Base-by-base conservation (phyloP, 2,329 filamentous ascomycete species). In the Fusarium verrucosum region DNA sequence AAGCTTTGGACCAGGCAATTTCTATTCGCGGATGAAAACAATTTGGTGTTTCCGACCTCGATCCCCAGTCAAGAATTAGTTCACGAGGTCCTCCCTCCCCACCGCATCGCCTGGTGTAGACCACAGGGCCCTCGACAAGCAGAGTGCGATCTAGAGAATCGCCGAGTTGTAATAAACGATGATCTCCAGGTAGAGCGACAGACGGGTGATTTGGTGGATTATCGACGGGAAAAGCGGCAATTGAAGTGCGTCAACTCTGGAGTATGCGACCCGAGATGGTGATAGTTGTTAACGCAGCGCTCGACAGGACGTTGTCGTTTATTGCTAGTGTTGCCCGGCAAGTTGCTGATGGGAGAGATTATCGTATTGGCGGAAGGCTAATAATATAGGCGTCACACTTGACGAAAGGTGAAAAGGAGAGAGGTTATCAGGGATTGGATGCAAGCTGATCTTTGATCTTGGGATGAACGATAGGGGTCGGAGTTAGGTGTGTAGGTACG, bases 31-130 rank as follows among this genome's bases (percentile, higher is more conserved):
- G 37, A 26, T 28, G 19, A 53, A 55, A 54, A 17, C 26, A 65
- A 33, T 45, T 60, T 38, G 50, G 42, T 52, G 63, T 58, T 70
- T 73, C 66, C 56, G 68, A 74, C 73, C 74, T 73, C 70, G 73
- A 76, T 74, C 73, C 73, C 72, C 70, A 70, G 67, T 60, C 43
- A 56, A 55, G 45, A 62, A 56, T 68, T 66, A 75, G 71, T 75
- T 78, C 73, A 76, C 73, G 68, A 74, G 70, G 72, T 76, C 75
- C 72, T 74, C 77, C 76, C 75, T 76, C 75, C 76, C 79, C 72
- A 60, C 80, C 77, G 73, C 81, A 81, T 81, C 77, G 77, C 79
- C 79, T 76, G 69, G 73, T 72, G 73, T 62, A 68, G 70, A 68
- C 64, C 68, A 53, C 63, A 47, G 53, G 60, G 65, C 62, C 66